Conservation (phyloP, 2,329 filamentous ascomycete species). For the Tolypocladium tropicale region DNA sequence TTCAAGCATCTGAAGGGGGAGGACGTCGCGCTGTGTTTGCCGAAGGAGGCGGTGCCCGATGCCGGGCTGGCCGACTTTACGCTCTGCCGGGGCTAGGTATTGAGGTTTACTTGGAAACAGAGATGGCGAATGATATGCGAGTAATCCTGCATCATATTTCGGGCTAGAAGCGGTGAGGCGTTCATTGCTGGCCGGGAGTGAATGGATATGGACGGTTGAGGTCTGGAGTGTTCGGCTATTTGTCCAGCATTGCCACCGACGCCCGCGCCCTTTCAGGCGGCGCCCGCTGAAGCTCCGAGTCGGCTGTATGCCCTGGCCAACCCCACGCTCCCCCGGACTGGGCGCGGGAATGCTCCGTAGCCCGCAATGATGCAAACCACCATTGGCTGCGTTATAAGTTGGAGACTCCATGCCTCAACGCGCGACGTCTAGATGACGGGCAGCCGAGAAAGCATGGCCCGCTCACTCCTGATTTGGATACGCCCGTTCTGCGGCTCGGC, state of each 20-base stretch:
- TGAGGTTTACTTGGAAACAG: no score
- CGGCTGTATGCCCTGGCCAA: not conserved
- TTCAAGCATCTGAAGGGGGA: conserved; percentile 19
- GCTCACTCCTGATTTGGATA: not conserved
- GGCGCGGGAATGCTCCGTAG: not conserved
- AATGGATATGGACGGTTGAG: no score
- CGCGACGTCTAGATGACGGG: not conserved
- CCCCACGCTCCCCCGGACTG: not conserved
- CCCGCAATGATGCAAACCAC: not conserved
- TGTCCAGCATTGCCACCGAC: not conserved
- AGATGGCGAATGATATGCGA: not conserved
- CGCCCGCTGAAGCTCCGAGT: not conserved
- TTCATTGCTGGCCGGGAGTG: no score
- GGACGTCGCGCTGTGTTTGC: conserved; percentile 17
- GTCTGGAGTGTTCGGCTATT: not conserved
- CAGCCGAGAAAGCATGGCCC: not conserved
- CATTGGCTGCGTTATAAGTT: not conserved
- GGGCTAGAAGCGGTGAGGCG: no score
- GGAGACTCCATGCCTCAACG: not conserved
- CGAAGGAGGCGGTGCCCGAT: conserved; percentile 12
- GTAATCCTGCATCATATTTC: no score
- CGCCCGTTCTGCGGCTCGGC: not conserved
- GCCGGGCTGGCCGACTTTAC: conserved; percentile 16
- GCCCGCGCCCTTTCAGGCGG: no score
- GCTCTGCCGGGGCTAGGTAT: not conserved